phyloP scores from a whole-genome alignment of 441 rosid genomes.

The Iberis amara region DNA sequence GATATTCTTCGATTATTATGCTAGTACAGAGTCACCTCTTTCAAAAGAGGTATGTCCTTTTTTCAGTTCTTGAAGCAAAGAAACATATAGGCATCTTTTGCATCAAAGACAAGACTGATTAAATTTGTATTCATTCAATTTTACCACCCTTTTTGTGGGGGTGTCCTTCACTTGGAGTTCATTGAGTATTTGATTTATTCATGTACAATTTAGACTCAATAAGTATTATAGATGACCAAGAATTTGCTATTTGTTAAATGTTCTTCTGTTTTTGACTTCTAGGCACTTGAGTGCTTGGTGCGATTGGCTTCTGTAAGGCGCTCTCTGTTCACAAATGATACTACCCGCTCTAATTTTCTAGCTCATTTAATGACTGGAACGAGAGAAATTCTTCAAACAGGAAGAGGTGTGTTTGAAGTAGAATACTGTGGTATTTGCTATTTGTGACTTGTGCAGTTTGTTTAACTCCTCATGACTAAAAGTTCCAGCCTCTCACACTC shows the following conservation, averaged over 20 bases:
- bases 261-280: constrained; percentile 22
- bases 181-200: constrained; percentile 15
- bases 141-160: constrained; percentile 8
- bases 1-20: constrained; percentile 92
- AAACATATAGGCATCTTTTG: constrained; percentile 12
- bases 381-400: constrained; percentile 87
- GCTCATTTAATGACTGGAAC: constrained; percentile 96
- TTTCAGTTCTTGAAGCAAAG: constrained; percentile 12
- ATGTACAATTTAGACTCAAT: constrained; percentile 15
- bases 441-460: constrained; percentile 8
- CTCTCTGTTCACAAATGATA: constrained; percentile 82
- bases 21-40: constrained; percentile 61
- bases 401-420: constrained; percentile 50
- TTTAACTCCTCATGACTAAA: constrained; percentile 1
- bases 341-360: constrained; percentile 77
- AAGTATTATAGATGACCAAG: constrained; percentile 4
- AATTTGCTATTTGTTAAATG: constrained; percentile 8
- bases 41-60: constrained; percentile 73
- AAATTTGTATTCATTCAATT: not conserved
- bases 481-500: constrained; percentile 5
- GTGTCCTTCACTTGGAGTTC: constrained; percentile 10
- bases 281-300: constrained; percentile 99
- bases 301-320: constrained; percentile 93
- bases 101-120: constrained; percentile 4
- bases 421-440: not conserved